Evolutionary conservation across 768 basidiomycete genomes (phyloP), one percentile per base, ranked within the genome.

Genomic region (Podaxis sp.): DNA sequence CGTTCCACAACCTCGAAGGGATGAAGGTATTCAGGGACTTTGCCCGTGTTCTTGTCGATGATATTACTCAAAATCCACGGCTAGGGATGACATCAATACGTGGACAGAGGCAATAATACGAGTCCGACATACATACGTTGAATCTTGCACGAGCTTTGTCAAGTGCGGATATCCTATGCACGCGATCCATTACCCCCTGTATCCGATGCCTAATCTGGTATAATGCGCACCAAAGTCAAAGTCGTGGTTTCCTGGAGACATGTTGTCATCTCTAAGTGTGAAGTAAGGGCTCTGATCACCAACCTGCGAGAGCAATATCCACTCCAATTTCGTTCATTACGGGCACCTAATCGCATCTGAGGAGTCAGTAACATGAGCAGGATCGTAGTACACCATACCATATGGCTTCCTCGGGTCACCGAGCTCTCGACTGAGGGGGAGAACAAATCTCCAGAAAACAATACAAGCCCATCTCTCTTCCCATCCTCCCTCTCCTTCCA

Each of bases 51-150:
- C 13, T 76, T 80, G 68, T 94, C 90, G 56, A 91, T 74, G 68
- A 96, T 90, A 69, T 97, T 97, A 70, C 92, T 94, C 61, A 96
- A 71, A 36, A 96, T 74, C 94, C 94, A 96, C 19, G 94, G 93
- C 91, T 93, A 67, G 57, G 12, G 25, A 25, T 22, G 37, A 57
- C 22, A 37, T 36, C 38, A 55, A 24, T 54, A 50, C 47, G 29
- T 33, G 50, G 41, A 33, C 24, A 65, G 29, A 19, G 19, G n/a
- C 22, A 24, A 29, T 19, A 51, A 57, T 46, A 51, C 55, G 19
- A 52, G 1, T 15, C 43, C 29, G 15, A 79, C 87, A 66, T 67
- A 91, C 92, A 75, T 94, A 96, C 17, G 75, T 84, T 4, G 87
- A 90, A 63, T 91, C 88, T 46, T 82, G 67, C 52, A 95, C 80